Evolutionary conservation across 2,329 filamentous ascomycete genomes (phyloP), one percentile per base, ranked within the genome.

Genomic region (Diplodia sapinea): DNA sequence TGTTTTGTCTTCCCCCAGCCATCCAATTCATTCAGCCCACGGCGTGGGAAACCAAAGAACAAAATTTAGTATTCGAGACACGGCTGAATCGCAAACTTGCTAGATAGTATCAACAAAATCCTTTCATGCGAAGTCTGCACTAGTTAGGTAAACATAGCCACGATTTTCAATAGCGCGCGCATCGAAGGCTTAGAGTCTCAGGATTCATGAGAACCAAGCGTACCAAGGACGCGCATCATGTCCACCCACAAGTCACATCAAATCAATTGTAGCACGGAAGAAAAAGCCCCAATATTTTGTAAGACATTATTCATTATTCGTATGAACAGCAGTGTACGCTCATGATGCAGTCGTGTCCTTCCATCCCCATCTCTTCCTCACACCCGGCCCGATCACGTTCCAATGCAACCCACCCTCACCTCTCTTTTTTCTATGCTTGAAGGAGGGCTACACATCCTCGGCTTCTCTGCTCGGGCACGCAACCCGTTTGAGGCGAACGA

Each of bases 261-360:
- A 26, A 56, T 40, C 54, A 47, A 56, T 40, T 11, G 31, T 9
- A 51, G 26, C 43, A 62, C 57, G 7, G 26, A 59, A 4, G 23
- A 38, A 38, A 23, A 15, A 36, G 47, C 26, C 7, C 8, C 31
- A 51, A n/a, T 12, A 51, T 20, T 40, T n/a, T 50, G 38, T 29
- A 40, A 63, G 36, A 63, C 59, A 63, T 63, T 63, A 63, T n/a
- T 63, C 59, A 51, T 63, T 51, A 63, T 12, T 51, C 59, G 29
- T 51, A 26, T 51, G 26, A 51, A 63, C 43, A 63, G 31, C 17
- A 63, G 54, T 38, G 59, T 63, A 51, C 59, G 59, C 59, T n/a
- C 11, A n/a, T 63, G 59, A 63, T 63, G 59, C 59, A 63, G 40
- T 33, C 50, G 26, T 63, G 17, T n/a, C 17, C 36, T 63, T 62